These are phyloP conservation scores for Nannizziopsis arthrosporioides DNA, from an alignment of 2,329 filamentous ascomycete genomes.

Conservation along the genomic window DNA sequence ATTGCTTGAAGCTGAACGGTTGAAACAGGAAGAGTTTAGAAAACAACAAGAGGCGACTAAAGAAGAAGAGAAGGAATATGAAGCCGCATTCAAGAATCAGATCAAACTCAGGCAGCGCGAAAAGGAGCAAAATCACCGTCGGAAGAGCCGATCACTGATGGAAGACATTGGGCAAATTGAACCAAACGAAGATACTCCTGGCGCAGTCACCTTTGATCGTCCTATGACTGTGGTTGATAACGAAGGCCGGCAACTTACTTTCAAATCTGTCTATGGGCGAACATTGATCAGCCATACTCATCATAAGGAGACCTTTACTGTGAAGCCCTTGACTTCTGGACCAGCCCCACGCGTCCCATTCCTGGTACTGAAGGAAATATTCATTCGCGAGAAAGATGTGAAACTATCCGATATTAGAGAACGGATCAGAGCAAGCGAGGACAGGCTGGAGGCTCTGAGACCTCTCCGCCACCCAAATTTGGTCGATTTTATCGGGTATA, in stretches of 20 bases:
- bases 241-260: constrained; percentile 52
- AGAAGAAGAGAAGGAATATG: constrained; percentile 30
- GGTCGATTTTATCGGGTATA: constrained; percentile 70
- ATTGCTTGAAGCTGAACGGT: constrained; percentile 38
- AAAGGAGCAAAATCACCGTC: constrained; percentile 28
- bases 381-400: constrained; percentile 46
- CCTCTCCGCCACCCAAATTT: constrained; percentile 64
- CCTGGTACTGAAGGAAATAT: constrained; percentile 63
- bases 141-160: constrained; percentile 29
- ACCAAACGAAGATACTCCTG: constrained; percentile 25
- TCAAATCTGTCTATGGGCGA: constrained; percentile 60
- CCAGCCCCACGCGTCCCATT: constrained; percentile 46
- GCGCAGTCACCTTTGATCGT: constrained; percentile 33
- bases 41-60: constrained; percentile 33
- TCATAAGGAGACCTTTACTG: constrained; percentile 53
- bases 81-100: constrained; percentile 30
- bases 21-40: constrained; percentile 39
- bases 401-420: constrained; percentile 58
- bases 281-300: constrained; percentile 54
- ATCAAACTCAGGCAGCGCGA: constrained; percentile 28
- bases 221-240: constrained; percentile 47
- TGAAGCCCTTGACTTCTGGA: constrained; percentile 53
- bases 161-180: constrained; percentile 24
- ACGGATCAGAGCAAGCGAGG: constrained; percentile 64
- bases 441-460: constrained; percentile 63